These are phyloP conservation scores for Amanita fuliginea DNA, from an alignment of 768 basidiomycete genomes.

Conservation along the genomic window DNA sequence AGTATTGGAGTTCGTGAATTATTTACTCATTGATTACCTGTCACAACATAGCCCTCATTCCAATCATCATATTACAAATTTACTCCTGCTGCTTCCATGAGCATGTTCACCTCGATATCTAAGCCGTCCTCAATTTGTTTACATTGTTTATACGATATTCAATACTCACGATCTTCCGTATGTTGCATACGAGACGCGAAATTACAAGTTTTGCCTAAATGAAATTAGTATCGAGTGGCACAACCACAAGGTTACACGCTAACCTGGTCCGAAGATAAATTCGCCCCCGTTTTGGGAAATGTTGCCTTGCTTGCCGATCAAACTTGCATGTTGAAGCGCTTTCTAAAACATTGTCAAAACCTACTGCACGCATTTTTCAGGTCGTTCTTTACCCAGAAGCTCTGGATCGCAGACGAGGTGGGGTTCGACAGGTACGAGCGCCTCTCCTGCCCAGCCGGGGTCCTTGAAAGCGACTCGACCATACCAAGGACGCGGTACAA, in stretches of 20 bases:
- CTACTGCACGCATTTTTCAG: neutral
- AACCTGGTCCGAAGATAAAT: constrained; percentile 50
- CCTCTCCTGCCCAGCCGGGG: constrained; percentile 32
- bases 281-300: constrained; percentile 55
- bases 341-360: constrained; percentile 11
- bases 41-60: neutral
- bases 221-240: neutral
- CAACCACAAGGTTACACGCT: constrained; percentile 2
- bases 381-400: constrained; percentile 31
- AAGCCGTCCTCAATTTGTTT: neutral
- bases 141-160: constrained; percentile 9
- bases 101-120: constrained; percentile 40
- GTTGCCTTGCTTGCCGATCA: constrained; percentile 54
- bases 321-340: constrained; percentile 28
- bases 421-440: constrained; percentile 33
- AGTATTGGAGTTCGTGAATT: neutral
- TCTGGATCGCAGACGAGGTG: constrained; percentile 21
- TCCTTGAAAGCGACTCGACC: constrained; percentile 34
- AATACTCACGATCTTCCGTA: constrained; percentile 44
- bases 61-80: neutral
- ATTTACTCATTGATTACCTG: neutral
- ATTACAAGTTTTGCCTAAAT: constrained; percentile 29
- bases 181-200: constrained; percentile 52
- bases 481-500: constrained; percentile 56
- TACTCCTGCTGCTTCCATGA: constrained; percentile 35